Evolutionary conservation across 139 green algal genomes (phyloP).

Genomic region (Dunaliella primolecta): DNA sequence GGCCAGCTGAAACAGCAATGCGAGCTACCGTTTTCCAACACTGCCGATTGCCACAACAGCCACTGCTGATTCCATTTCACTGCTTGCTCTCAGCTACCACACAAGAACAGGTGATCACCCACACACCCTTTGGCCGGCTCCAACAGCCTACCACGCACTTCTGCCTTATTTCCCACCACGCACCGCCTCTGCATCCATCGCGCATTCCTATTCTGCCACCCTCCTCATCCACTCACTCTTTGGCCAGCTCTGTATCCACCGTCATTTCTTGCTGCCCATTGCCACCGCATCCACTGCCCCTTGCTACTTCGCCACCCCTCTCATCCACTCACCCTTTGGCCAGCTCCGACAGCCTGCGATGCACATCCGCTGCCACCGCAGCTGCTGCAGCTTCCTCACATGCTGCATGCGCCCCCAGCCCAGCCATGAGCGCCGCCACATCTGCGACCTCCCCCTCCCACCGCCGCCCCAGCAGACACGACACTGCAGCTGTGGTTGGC

Average conservation of each 20-base stretch:
- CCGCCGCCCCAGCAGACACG: neutral
- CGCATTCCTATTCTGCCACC: too few relatives aligned
- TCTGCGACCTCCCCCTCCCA: slow-evolving; percentile 6
- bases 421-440: slow-evolving; percentile 21
- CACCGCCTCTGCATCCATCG: too few relatives aligned
- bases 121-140: neutral
- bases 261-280: too few relatives aligned
- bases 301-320: too few relatives aligned
- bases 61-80: neutral
- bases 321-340: neutral
- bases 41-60: too few relatives aligned
- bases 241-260: too few relatives aligned
- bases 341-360: neutral
- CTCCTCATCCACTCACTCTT: too few relatives aligned
- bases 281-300: too few relatives aligned
- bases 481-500: neutral
- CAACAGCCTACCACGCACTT: neutral
- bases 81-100: neutral
- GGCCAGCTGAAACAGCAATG: too few relatives aligned
- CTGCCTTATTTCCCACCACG: too few relatives aligned
- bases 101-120: too few relatives aligned
- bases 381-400: slow-evolving; percentile 53
- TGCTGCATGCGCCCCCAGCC: slow-evolving; percentile 31
- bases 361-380: slow-evolving; percentile 27
- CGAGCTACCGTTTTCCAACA: too few relatives aligned